phyloP scores from a whole-genome alignment of 257 asterid species.

The Paulownia fortunei region DNA sequence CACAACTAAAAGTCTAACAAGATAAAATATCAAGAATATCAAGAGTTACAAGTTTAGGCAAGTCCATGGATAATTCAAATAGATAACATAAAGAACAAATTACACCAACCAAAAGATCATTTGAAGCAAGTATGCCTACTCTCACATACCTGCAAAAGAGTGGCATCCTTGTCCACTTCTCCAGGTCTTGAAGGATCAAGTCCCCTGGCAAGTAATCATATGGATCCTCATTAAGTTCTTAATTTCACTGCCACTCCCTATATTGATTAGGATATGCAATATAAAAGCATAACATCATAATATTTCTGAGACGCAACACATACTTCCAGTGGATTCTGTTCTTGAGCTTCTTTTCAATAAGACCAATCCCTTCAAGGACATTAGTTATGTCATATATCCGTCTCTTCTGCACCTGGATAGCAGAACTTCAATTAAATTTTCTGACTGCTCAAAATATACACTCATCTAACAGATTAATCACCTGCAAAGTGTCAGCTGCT shows the following conservation, averaged over 20 bases:
- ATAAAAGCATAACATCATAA: constrained; percentile 20
- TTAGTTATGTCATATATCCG: constrained; percentile 93
- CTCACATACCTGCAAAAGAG: constrained; percentile 74
- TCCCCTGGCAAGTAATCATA: constrained; percentile 57
- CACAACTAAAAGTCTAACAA: neutral
- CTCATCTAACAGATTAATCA: constrained; percentile 28
- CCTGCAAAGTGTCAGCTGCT: constrained; percentile 85
- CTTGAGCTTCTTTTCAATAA: constrained; percentile 91
- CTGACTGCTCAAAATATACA: neutral
- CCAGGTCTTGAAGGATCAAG: constrained; percentile 75
- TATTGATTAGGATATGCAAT: constrained; percentile 2
- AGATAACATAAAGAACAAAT: constrained; percentile 13
- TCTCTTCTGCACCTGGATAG: constrained; percentile 63
- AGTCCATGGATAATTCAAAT: neutral
- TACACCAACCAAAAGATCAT: constrained; percentile 1
- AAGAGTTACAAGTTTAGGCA: neutral
- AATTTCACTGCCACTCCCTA: constrained; percentile 4
- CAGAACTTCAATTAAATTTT: constrained; percentile 22
- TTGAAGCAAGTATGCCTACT: constrained; percentile 15
- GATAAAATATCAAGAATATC: neutral
- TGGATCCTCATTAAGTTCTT: constrained; percentile 26
- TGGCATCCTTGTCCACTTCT: constrained; percentile 72
- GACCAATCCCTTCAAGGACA: constrained; percentile 98
- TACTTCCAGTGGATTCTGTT: constrained; percentile 74
- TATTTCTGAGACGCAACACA: constrained; percentile 23